Percentiles rank a stretch among this genome's conserved stretches.
These are phyloP conservation scores for Eucalyptus curtisii DNA, from an alignment of 345 rosid genomes.

Conservation along the genomic window DNA sequence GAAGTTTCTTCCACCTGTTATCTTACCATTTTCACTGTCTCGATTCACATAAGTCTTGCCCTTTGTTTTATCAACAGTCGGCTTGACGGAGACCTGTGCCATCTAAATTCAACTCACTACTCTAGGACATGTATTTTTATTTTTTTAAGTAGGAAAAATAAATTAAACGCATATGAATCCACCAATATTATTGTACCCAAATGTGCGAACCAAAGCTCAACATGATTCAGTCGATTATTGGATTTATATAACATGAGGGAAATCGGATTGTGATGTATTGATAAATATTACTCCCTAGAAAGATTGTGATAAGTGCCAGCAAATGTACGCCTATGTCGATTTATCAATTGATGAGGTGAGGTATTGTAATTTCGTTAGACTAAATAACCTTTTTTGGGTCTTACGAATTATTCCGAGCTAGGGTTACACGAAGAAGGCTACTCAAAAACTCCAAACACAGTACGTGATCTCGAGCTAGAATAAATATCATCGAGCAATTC, in stretches of 20 bases:
- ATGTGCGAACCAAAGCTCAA: neutral
- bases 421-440: neutral
- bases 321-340: neutral
- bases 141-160: neutral
- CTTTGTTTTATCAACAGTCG: neutral
- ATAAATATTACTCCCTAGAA: neutral
- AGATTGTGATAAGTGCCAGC: neutral
- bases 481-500: neutral
- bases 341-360: neutral
- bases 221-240: neutral
- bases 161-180: neutral
- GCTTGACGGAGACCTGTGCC: neutral
- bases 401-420: neutral
- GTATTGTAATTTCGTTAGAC: neutral
- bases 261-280: neutral
- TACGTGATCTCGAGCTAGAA: neutral
- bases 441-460: neutral
- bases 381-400: neutral
- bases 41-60: neutral
- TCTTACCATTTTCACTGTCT: neutral
- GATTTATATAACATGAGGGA: neutral
- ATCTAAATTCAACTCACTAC: neutral
- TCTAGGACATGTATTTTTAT: neutral
- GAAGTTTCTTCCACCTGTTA: neutral
- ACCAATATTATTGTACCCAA: neutral